These are phyloP conservation scores for Nyctanthes arbortristis DNA, from an alignment of 257 asterid genomes.

Conservation along the genomic window DNA sequence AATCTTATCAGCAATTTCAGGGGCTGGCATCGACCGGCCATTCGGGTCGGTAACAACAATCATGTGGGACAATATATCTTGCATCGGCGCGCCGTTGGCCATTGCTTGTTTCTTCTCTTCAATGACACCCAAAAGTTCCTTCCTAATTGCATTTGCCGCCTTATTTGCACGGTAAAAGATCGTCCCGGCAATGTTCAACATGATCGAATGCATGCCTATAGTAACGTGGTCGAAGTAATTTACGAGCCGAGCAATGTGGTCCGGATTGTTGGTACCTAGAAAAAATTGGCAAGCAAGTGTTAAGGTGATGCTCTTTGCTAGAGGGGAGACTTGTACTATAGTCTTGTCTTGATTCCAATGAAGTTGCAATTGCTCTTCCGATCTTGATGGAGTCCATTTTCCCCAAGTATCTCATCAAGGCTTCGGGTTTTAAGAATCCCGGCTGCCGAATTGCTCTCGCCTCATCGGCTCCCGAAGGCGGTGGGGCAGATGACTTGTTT, in stretches of 20 bases:
- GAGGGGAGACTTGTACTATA: conserved; percentile 40
- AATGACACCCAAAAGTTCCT: conserved; percentile 48
- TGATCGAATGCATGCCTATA: conserved; percentile 56
- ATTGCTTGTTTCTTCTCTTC: conserved; percentile 56
- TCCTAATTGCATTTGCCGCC: conserved; percentile 59
- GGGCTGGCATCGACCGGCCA: conserved; percentile 48
- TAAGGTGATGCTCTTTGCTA: conserved; percentile 51
- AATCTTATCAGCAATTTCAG: conserved; percentile 63
- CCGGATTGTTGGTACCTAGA: conserved; percentile 52
- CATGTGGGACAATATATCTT: conserved; percentile 50
- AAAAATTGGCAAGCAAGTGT: conserved; percentile 58
- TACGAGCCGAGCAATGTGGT: conserved; percentile 43
- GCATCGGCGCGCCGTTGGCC: conserved; percentile 28
- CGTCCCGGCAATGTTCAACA: conserved; percentile 55
- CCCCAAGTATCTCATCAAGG: conserved; percentile 47
- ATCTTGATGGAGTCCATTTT: conserved; percentile 48
- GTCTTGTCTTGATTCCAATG: conserved; percentile 35
- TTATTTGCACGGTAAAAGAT: conserved; percentile 46
- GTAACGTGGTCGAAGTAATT: conserved; percentile 52
- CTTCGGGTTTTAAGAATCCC: conserved; percentile 69
- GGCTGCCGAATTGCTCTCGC: conserved; percentile 50
- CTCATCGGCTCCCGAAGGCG: conserved; percentile 25
- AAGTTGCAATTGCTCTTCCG: conserved; percentile 29
- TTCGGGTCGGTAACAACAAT: conserved; percentile 41
- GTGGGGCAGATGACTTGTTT: conserved; percentile 17